Conservation (phyloP, 2,329 filamentous ascomycete genomes). For the Aspergillus pseudotamarii region DNA sequence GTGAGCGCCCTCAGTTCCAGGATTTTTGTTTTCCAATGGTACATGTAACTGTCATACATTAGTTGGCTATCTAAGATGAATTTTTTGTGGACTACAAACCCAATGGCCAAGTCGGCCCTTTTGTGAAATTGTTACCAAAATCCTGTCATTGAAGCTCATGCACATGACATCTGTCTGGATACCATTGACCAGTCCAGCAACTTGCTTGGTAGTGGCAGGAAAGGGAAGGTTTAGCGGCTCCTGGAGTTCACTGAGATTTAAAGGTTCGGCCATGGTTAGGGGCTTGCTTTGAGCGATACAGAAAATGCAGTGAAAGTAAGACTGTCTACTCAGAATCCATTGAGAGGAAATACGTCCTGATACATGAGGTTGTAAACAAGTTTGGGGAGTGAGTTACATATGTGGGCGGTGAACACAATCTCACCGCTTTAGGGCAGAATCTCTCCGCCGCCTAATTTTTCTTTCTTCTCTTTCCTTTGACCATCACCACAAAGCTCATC, state of each 20-base stretch:
- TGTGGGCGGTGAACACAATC: constrained; percentile 23
- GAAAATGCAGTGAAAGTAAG: not conserved
- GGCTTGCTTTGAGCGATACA: not conserved
- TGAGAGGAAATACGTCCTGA: not conserved
- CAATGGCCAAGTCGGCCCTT: constrained; percentile 85
- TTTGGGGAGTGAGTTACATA: not conserved
- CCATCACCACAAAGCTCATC: constrained; percentile 8
- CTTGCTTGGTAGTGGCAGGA: constrained; percentile 65
- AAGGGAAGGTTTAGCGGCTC: constrained; percentile 59
- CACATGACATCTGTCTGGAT: constrained; percentile 71
- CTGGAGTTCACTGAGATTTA: constrained; percentile 38
- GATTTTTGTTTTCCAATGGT: constrained; percentile 37
- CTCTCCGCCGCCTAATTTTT: constrained; percentile 26
- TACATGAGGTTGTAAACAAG: not conserved
- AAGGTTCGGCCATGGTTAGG: constrained; percentile 28
- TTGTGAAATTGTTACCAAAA: constrained; percentile 86
- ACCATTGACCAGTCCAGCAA: constrained; percentile 66
- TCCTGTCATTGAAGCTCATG: constrained; percentile 82
- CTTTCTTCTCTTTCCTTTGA: constrained; percentile 12
- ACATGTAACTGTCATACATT: constrained; percentile 32
- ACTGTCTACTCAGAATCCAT: not conserved
- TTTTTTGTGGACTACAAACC: constrained; percentile 58
- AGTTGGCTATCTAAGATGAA: constrained; percentile 8
- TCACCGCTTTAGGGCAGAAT: constrained; percentile 29
- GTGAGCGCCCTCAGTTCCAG: constrained; percentile 40